phyloP scores from a whole-genome alignment of 75 land plant genomes.

The Azolla pinnata region DNA sequence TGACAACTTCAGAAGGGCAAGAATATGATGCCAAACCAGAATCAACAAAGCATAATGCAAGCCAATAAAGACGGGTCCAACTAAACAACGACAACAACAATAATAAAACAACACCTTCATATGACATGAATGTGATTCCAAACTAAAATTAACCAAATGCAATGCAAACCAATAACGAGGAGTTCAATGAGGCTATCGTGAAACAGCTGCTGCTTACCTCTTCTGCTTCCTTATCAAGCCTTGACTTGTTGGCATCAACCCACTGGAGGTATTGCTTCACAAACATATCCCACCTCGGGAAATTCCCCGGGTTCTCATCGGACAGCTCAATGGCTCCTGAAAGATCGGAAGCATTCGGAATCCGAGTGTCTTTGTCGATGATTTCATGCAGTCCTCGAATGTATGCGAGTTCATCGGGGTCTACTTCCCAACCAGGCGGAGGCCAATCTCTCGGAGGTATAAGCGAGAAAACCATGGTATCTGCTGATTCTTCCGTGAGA shows the following conservation, averaged over 20 bases:
- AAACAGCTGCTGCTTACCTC: too few species aligned
- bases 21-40: too few species aligned
- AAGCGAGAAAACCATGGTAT: constrained; percentile 44
- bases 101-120: too few species aligned
- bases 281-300: constrained; percentile 68
- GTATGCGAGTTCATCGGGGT: constrained; percentile 68
- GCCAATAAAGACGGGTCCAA: too few species aligned
- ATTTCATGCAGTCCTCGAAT: constrained; percentile 69
- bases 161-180: too few species aligned
- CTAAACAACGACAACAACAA: too few species aligned
- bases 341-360: constrained; percentile 32
- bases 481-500: too few species aligned
- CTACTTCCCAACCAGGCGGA: constrained; percentile 89
- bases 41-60: too few species aligned
- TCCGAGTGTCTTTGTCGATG: constrained; percentile 21
- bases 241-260: constrained; percentile 67
- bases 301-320: constrained; percentile 26
- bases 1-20: too few species aligned
- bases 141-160: too few species aligned
- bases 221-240: constrained; percentile 54
- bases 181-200: too few species aligned
- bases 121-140: too few species aligned
- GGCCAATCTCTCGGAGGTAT: constrained; percentile 98
- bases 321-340: constrained; percentile 15
- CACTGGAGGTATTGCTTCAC: constrained; percentile 87